Percentiles rank a stretch among this genome's conserved stretches.
phyloP scores from a whole-genome alignment of 1,284 basidiomycete genomes.

The Rhizoctonia solani region DNA sequence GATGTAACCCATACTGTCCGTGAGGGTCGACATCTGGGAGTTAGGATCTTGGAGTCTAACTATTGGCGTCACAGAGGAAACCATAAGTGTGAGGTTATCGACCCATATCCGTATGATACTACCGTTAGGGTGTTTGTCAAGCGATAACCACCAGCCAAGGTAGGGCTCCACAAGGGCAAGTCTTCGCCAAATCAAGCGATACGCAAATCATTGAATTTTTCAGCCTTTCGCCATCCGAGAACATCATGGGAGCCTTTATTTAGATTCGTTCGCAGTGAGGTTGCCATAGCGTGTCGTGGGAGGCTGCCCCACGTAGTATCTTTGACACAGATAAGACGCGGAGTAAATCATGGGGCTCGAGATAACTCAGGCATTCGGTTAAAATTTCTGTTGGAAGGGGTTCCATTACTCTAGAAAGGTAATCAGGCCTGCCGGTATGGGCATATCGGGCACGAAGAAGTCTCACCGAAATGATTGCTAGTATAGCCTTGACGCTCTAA shows the following conservation, averaged over 20 bases:
- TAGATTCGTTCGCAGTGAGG: conserved; percentile 16
- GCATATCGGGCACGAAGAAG: too few species aligned
- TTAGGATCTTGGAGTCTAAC: neutral
- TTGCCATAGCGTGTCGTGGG: conserved; percentile 26
- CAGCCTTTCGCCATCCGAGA: conserved; percentile 28
- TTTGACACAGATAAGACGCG: conserved; percentile 5
- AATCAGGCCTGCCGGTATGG: neutral
- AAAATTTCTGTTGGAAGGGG: conserved; percentile 17
- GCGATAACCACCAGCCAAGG: conserved; percentile 30
- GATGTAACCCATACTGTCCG: neutral
- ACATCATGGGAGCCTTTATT: conserved; percentile 18
- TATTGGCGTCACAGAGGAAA: conserved; percentile 14
- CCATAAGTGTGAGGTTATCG: neutral
- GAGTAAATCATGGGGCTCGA: neutral
- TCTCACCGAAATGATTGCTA: too few species aligned
- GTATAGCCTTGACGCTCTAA: too few species aligned
- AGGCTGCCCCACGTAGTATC: neutral
- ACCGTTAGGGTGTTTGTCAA: conserved; percentile 8
- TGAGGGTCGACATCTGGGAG: neutral
- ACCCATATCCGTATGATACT: conserved; percentile 21
- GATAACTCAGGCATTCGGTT: neutral
- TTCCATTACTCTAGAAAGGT: neutral
- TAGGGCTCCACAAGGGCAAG: conserved; percentile 12
- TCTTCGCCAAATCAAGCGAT: conserved; percentile 21
- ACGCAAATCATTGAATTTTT: too few species aligned